Evolutionary conservation across 2,329 filamentous ascomycete genomes (phyloP).

Genomic region (Penicillium griseofulvum): DNA sequence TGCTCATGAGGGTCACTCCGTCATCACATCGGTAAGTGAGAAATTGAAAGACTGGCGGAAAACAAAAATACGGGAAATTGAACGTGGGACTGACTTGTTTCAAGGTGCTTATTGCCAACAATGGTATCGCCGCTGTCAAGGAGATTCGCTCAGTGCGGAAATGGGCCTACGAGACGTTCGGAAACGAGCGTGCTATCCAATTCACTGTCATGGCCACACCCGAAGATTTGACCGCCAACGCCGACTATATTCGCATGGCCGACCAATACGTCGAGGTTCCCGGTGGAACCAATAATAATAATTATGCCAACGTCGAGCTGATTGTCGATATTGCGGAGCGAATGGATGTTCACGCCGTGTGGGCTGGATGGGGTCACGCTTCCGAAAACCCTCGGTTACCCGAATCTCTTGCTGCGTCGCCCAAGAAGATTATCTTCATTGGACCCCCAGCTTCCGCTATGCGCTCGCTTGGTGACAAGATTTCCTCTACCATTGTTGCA

Average conservation of each 20-base stretch:
- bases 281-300: conserved; percentile 99
- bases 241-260: conserved; percentile 99
- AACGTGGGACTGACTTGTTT: conserved; percentile 14
- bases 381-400: conserved; percentile 98
- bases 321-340: conserved; percentile 98
- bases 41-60: not conserved
- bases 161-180: conserved; percentile 99
- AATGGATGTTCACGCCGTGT: conserved; percentile 97
- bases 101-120: conserved; percentile 97
- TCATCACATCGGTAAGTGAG: conserved; percentile 82
- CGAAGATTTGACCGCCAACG: conserved; percentile 94
- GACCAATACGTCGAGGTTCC: conserved; percentile 99
- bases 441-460: conserved; percentile 96
- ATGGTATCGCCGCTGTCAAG: conserved; percentile 98
- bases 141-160: conserved; percentile 98
- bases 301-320: conserved; percentile 98
- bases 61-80: not conserved
- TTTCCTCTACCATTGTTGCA: conserved; percentile 97
- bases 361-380: conserved; percentile 98
- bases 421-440: conserved; percentile 99
- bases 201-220: conserved; percentile 99
- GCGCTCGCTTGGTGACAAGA: conserved; percentile 99
- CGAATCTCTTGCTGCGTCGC: conserved; percentile 90
- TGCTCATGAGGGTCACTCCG: conserved; percentile 86
- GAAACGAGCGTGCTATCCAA: conserved; percentile 95